Conservation (phyloP, 352 stramenopile species). For the Globisporangium okanoganense region DNA sequence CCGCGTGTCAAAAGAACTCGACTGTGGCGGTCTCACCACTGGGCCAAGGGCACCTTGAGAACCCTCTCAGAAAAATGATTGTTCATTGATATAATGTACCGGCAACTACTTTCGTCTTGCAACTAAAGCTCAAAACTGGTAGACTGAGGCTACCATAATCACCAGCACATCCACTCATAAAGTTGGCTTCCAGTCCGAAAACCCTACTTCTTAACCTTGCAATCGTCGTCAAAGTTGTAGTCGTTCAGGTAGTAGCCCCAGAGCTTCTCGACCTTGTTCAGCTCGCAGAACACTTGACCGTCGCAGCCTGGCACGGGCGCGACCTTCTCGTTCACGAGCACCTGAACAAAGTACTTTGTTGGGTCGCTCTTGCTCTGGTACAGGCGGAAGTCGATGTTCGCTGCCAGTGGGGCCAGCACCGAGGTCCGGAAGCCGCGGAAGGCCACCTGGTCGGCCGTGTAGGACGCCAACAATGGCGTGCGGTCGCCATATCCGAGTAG, state of each 20-base stretch:
- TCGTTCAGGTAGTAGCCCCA: constrained; percentile 25
- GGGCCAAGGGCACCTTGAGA: no score
- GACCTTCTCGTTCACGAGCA: constrained; percentile 34
- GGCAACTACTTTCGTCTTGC: no score
- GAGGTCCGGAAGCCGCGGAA: constrained; percentile 35
- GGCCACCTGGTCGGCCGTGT: constrained; percentile 23
- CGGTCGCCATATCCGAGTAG: constrained; percentile 38
- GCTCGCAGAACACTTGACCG: constrained; percentile 17
- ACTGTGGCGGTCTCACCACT: no score
- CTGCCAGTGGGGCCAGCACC: constrained; percentile 37
- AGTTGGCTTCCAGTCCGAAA: no score
- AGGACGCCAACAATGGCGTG: constrained; percentile 24
- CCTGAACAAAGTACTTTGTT: constrained; percentile 22
- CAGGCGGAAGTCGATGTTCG: constrained; percentile 52
- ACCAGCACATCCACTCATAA: no score
- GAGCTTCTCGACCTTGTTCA: constrained; percentile 20
- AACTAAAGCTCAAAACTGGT: no score
- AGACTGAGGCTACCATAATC: no score
- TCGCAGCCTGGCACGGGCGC: constrained; percentile 23
- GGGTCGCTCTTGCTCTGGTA: constrained; percentile 18
- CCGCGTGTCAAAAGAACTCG: no score
- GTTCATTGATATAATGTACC: no score
- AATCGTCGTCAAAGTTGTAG: constrained; percentile 15
- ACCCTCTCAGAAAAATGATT: no score
- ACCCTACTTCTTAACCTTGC: neutral